Conservation (phyloP, 2,329 filamentous ascomycete genomes). For the Calycina herbarum region DNA sequence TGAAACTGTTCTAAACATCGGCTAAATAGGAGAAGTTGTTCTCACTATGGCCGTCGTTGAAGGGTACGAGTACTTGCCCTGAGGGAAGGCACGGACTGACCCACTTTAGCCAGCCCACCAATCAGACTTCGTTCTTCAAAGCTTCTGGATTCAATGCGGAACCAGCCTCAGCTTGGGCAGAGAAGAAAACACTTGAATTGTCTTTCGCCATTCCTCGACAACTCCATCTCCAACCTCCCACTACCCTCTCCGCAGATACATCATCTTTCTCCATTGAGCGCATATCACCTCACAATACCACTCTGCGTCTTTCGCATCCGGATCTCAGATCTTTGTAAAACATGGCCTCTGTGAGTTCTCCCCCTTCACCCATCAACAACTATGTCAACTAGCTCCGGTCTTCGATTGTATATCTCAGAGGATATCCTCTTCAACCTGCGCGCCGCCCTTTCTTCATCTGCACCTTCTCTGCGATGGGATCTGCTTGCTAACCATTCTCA, state of each 20-base stretch:
- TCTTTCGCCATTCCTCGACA: conserved; percentile 13
- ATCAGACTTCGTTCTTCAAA: too few relatives aligned
- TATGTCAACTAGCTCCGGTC: background rate
- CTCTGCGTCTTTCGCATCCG: conserved; percentile 15
- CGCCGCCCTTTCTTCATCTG: background rate
- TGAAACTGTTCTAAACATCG: background rate
- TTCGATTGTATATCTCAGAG: conserved; percentile 7
- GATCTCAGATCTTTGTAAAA: conserved; percentile 21
- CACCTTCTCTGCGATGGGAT: conserved; percentile 3
- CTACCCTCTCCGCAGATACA: conserved; percentile 9
- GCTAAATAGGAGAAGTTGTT: background rate
- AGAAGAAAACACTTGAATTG: conserved; percentile 20
- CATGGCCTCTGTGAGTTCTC: conserved; percentile 36
- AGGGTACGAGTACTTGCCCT: too few relatives aligned
- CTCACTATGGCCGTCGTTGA: too few relatives aligned
- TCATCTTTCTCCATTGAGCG: conserved; percentile 23
- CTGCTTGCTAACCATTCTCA: conserved; percentile 27
- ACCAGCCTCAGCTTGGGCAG: conserved; percentile 11
- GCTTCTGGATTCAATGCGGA: too few relatives aligned
- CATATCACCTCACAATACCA: conserved; percentile 22
- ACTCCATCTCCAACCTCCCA: conserved; percentile 16
- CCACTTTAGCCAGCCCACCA: too few relatives aligned
- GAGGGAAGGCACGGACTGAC: too few relatives aligned
- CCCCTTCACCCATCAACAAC: conserved; percentile 13
- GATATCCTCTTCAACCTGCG: background rate